Evolutionary conservation across 2,329 filamentous ascomycete genomes (phyloP), one percentile per base, ranked within the genome.

Genomic region (Sclerotinia nivalis): DNA sequence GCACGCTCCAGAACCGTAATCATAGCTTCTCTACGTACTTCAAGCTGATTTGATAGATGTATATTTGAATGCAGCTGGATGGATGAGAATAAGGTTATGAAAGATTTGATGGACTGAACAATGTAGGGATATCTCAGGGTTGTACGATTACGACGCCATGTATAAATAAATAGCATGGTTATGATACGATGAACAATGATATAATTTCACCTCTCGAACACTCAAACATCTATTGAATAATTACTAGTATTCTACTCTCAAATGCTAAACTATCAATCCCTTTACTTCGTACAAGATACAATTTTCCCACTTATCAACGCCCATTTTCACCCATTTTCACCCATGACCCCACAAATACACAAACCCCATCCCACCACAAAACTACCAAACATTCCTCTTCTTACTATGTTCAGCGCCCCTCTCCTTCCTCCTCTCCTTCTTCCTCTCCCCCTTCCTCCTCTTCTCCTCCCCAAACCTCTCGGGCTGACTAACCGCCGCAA

Each of bases 401-500:
- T 60, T 72, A 56, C 91, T 89, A 78, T 91, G 88, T 81, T 93
- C 90, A 74, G 84, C 82, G 0, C 91, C 90, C 80, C 88, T 92
- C 80, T 91, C 91, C 85, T 93, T 97, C 79, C 90, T 89, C 80
- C 89, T 88, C 75, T 91, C 90, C 82, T 90, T 93, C 84, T 96
- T 96, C 83, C 90, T 89, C 78, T 96, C 93, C 72, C 91, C 86
- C 83, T 91, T 93, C 83, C 90, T 92, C 79, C 87, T 89, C 88
- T 97, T 97, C 75, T 91, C 89, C 77, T 86, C 84, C 40, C 89
- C 92, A 75, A 89, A 89, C 78, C 85, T 90, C 81, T 96, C 95
- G 1, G 96, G 96, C 77, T 91, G 88, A 64, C 87, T 87, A 34
- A 99, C 89, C 15, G 92, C 92, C 78, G 96, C 94, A 73, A 98